Percentiles rank a stretch among this genome's conserved stretches.
Conservation (phyloP, 2,329 filamentous ascomycete genomes). For the Penicillium palitans region DNA sequence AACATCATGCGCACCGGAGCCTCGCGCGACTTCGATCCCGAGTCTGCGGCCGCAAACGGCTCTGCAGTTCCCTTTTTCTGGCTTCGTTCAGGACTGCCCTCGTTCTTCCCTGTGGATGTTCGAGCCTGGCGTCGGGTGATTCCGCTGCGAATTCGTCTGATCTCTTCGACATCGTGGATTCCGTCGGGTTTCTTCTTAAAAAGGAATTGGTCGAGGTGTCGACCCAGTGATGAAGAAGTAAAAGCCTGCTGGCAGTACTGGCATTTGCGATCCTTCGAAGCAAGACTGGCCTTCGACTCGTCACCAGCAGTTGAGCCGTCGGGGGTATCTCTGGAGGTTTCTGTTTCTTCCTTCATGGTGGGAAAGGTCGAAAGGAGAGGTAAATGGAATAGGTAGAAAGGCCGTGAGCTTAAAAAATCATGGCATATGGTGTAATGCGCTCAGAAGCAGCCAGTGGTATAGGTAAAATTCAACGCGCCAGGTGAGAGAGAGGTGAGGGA, state of each 20-base stretch:
- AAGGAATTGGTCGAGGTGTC: constrained; percentile 92
- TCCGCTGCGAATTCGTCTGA: constrained; percentile 74
- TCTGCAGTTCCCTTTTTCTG: constrained; percentile 44
- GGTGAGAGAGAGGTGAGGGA: constrained; percentile 1
- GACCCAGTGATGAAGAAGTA: constrained; percentile 88
- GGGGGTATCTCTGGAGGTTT: constrained; percentile 32
- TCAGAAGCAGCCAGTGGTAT: background rate
- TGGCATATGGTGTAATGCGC: background rate
- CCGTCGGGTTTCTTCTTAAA: constrained; percentile 93
- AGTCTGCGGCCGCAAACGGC: constrained; percentile 35
- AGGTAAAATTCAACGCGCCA: background rate
- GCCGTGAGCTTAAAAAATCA: background rate
- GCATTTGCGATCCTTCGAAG: constrained; percentile 82
- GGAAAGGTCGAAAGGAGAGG: background rate
- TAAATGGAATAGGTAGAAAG: background rate
- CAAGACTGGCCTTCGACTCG: constrained; percentile 43
- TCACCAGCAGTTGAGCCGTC: constrained; percentile 44
- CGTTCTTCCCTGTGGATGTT: constrained; percentile 60
- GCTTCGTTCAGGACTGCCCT: constrained; percentile 59
- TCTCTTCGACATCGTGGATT: constrained; percentile 85
- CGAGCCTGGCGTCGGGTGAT: constrained; percentile 86
- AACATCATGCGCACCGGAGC: constrained; percentile 51
- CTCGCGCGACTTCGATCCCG: constrained; percentile 38
- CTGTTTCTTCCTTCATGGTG: constrained; percentile 23
- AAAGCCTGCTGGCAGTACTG: constrained; percentile 87